A percentile compares a stretch with the other conserved stretches of the same genome.
Evolutionary conservation across 805 yeast species (phyloP).

Genomic region (Candida tallmaniae): DNA sequence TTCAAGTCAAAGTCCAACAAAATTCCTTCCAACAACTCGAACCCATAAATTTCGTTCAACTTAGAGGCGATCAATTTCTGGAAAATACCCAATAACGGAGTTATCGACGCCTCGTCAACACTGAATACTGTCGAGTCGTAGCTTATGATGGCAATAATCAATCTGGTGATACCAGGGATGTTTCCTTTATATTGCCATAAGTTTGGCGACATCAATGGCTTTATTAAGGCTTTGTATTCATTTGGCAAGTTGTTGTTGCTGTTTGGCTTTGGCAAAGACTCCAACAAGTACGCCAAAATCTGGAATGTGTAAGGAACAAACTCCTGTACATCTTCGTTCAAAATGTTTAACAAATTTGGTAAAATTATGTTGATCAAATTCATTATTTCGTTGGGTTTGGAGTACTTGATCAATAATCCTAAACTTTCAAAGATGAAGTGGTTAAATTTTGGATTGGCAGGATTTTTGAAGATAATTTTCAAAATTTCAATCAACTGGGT

Average conservation of each 20-base stretch:
- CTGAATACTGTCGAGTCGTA: constrained; percentile 42
- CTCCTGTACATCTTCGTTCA: constrained; percentile 86
- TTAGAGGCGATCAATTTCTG: constrained; percentile 88
- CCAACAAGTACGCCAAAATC: constrained; percentile 75
- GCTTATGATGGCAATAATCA: constrained; percentile 61
- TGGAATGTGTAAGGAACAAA: constrained; percentile 92
- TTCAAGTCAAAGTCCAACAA: constrained; percentile 51
- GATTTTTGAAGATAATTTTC: constrained; percentile 72
- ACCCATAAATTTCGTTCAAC: constrained; percentile 74
- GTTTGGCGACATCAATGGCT: constrained; percentile 82
- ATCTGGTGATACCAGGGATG: constrained; percentile 85
- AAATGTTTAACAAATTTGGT: constrained; percentile 61
- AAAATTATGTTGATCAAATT: constrained; percentile 50
- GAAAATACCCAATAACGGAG: constrained; percentile 92
- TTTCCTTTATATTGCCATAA: constrained; percentile 94
- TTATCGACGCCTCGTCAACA: constrained; percentile 34
- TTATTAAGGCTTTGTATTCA: constrained; percentile 59
- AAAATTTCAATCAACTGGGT: constrained; percentile 68
- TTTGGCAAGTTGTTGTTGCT: constrained; percentile 50
- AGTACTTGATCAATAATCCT: constrained; percentile 64
- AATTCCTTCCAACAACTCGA: constrained; percentile 75
- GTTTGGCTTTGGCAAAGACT: constrained; percentile 44
- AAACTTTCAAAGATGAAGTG: constrained; percentile 89
- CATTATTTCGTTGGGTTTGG: constrained; percentile 24
- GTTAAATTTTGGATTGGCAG: constrained; percentile 90